Percentiles rank a stretch among this genome's conserved stretches.
phyloP scores from a whole-genome alignment of 768 basidiomycete species.

The Suillus ampliporus region DNA sequence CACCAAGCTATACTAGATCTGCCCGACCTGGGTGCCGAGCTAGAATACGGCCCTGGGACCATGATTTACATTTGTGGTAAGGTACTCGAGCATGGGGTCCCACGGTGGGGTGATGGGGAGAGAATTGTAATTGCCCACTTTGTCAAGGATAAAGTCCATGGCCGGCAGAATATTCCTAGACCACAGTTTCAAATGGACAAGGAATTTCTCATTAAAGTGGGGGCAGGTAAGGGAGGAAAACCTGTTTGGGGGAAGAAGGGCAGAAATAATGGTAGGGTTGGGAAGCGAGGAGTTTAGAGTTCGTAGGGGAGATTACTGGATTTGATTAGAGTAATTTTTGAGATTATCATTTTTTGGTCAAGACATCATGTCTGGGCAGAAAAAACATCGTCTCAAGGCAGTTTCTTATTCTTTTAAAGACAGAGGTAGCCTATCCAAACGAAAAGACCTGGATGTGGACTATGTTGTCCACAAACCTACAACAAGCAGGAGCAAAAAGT shows the following conservation, averaged over 20 bases:
- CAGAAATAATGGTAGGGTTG: not conserved
- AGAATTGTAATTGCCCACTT: constrained; percentile 1
- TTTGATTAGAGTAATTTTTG: not conserved
- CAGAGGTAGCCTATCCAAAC: not conserved
- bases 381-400: not conserved
- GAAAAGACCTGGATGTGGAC: not conserved
- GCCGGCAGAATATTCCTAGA: not conserved
- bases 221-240: not conserved
- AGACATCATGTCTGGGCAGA: not conserved
- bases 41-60: constrained; percentile 2
- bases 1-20: constrained; percentile 1
- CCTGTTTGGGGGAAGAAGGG: not conserved
- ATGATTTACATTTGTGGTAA: not conserved
- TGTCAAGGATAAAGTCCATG: constrained; percentile 9
- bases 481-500: not conserved
- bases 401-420: not conserved
- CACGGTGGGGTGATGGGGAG: not conserved
- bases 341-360: not conserved
- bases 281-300: not conserved
- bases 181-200: not conserved
- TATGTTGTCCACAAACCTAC: not conserved
- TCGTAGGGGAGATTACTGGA: not conserved
- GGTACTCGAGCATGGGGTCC: not conserved
- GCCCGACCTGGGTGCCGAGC: not conserved
- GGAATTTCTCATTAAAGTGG: constrained; percentile 8